Evolutionary conservation across 2,329 filamentous ascomycete genomes (phyloP).

Genomic region (Akanthomyces muscarius): DNA sequence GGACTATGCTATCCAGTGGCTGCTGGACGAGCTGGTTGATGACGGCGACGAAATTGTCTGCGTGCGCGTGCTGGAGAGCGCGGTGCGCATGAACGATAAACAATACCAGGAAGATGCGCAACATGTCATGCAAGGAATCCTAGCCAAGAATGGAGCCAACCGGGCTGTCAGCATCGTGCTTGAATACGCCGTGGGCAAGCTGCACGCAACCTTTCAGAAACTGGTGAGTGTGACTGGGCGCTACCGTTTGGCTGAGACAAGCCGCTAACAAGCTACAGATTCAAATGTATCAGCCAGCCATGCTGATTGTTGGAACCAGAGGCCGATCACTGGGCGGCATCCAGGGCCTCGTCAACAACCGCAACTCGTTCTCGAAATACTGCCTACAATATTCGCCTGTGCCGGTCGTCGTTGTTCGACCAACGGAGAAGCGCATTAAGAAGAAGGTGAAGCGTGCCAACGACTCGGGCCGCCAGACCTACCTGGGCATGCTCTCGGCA

Average conservation of each 20-base stretch:
- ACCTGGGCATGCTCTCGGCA: slow-evolving; percentile 71
- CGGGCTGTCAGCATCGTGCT: slow-evolving; percentile 81
- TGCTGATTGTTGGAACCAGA: slow-evolving; percentile 84
- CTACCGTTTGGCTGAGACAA: neutral
- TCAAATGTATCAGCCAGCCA: slow-evolving; percentile 84
- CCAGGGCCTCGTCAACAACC: slow-evolving; percentile 72
- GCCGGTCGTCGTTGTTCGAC: slow-evolving; percentile 86
- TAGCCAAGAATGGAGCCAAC: slow-evolving; percentile 72
- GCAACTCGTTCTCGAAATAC: slow-evolving; percentile 88
- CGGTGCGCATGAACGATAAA: slow-evolving; percentile 64
- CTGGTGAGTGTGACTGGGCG: slow-evolving; percentile 56
- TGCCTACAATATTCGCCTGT: slow-evolving; percentile 91
- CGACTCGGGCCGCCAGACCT: slow-evolving; percentile 71
- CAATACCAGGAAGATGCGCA: slow-evolving; percentile 74
- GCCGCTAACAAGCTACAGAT: slow-evolving; percentile 53
- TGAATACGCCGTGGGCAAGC: slow-evolving; percentile 84
- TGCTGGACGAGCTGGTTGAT: slow-evolving; percentile 86
- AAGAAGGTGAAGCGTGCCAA: slow-evolving; percentile 82
- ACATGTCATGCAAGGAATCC: slow-evolving; percentile 68
- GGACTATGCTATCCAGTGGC: slow-evolving; percentile 87
- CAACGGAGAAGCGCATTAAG: slow-evolving; percentile 80
- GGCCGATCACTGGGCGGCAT: slow-evolving; percentile 81
- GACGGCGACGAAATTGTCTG: slow-evolving; percentile 93
- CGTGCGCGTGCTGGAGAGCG: slow-evolving; percentile 81
- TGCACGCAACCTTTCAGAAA: slow-evolving; percentile 85